Base-by-base conservation (phyloP, 176 grass and related monocot species). In the Luzula sylvatica region DNA sequence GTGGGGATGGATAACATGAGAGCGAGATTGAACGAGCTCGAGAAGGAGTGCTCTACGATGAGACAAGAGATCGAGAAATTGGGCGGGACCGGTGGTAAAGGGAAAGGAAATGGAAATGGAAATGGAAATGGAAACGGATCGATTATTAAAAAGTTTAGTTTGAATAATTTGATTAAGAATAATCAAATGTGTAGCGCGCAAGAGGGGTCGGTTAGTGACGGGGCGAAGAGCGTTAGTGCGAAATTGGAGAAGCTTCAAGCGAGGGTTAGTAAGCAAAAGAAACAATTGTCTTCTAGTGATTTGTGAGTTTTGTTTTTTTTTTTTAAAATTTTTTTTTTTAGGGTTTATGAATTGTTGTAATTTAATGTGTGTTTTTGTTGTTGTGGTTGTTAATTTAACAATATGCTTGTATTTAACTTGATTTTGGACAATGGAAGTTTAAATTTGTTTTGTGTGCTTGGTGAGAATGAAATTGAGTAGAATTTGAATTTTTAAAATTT, bases 1-100 rank as follows among this genome's bases (percentile, higher is more conserved):
- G 78, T 87, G 0, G 72, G 87, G 38, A 87, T 94, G 87, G 78
- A 94, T 50, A 83, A 71, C 54, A 87, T 94, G 87, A 66, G 82
- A 64, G 77, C 59, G 72, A 63, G 87, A 15, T 22, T 94, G 38
- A 64, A 63, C 0, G 87, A 87, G 71, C 82, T 94, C 0, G 82
- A 94, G 70, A 80, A 94, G 68, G 82, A 94, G 50, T 94, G 88
- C 54, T 77, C 75, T 0, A 79, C 28, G 50, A 87, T 94, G 88
- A 66, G 75, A 50, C 82, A 94, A 54, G 88, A 87, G 75, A 94
- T 94, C 2, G 28, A 71, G 40, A 94, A 94, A 75, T 69, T 94
- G 15, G 78, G 88, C 3, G 78, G 59, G 17, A 64, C 46, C 3
- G 55, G 54, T 4, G 78, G 59, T 27, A 64, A 64, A 5, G 55